These are phyloP conservation scores for Clarireedia homoeocarpa DNA, from an alignment of 2,329 filamentous ascomycete species.

Conservation along the genomic window DNA sequence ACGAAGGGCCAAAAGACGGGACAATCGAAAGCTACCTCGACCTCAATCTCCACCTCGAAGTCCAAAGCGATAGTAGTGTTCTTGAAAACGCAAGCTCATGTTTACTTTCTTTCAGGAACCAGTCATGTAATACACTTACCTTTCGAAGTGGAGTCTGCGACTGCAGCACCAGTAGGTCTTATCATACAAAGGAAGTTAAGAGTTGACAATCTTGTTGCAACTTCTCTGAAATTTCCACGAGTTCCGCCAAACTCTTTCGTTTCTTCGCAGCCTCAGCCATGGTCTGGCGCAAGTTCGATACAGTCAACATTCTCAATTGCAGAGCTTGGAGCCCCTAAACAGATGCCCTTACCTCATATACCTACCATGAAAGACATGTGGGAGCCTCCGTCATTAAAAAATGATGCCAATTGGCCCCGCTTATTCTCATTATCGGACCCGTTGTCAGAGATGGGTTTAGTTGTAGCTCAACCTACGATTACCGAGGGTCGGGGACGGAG, in stretches of 20 bases:
- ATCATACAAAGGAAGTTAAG: constrained; percentile 75
- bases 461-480: constrained; percentile 53
- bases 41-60: constrained; percentile 14
- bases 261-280: constrained; percentile 54
- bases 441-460: constrained; percentile 73
- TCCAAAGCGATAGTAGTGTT: constrained; percentile 79
- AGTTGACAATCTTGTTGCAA: constrained; percentile 40
- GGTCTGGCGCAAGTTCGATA: constrained; percentile 41
- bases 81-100: constrained; percentile 84
- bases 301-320: constrained; percentile 49
- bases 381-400: constrained; percentile 44
- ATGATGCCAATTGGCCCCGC: constrained; percentile 58
- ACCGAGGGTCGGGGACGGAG: constrained; percentile 31
- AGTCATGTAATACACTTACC: constrained; percentile 88
- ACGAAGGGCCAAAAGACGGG: constrained; percentile 16
- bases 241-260: constrained; percentile 80
- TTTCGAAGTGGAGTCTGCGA: constrained; percentile 85
- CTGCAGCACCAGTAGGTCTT: constrained; percentile 73
- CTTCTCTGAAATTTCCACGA: constrained; percentile 48
- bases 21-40: constrained; percentile 23
- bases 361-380: constrained; percentile 51
- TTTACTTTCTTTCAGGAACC: constrained; percentile 83
- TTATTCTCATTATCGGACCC: constrained; percentile 82
- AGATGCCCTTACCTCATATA: constrained; percentile 43
- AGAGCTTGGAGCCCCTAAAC: constrained; percentile 47